phyloP scores from a whole-genome alignment of 1,284 basidiomycete genomes.

The Jaminaea rosea region DNA sequence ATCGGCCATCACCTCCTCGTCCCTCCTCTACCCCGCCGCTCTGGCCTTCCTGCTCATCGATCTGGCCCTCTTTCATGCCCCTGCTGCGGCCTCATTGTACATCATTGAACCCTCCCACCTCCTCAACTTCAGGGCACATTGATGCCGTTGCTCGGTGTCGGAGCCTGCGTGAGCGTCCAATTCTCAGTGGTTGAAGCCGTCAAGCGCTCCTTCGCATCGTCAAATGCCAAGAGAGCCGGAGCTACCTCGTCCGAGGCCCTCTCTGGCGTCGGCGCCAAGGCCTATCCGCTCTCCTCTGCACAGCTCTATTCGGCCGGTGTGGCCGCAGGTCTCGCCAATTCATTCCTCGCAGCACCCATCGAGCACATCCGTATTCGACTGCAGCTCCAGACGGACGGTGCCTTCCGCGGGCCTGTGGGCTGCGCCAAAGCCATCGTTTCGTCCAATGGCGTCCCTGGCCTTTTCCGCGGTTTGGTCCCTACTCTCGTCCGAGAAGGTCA shows the following conservation, averaged over 20 bases:
- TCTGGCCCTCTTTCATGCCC: too few relatives aligned
- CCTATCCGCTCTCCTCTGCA: slow-evolving; percentile 51
- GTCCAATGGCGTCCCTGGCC: slow-evolving; percentile 60
- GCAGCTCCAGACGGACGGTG: slow-evolving; percentile 40
- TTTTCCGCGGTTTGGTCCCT: slow-evolving; percentile 86
- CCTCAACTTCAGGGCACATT: slow-evolving; percentile 95
- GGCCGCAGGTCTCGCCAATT: slow-evolving; percentile 78
- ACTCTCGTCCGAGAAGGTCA: slow-evolving; percentile 75
- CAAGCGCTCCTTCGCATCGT: slow-evolving; percentile 67
- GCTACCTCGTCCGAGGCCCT: neutral
- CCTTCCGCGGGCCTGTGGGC: slow-evolving; percentile 47
- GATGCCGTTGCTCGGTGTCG: slow-evolving; percentile 85
- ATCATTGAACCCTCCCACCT: too few relatives aligned
- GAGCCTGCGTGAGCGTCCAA: slow-evolving; percentile 90
- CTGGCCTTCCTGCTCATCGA: too few relatives aligned
- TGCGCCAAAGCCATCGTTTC: slow-evolving; percentile 12
- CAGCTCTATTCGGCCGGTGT: slow-evolving; percentile 75
- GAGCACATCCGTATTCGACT: slow-evolving; percentile 93
- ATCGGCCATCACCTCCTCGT: neutral
- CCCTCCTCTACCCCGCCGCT: neutral
- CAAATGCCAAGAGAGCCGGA: neutral
- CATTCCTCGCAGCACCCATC: slow-evolving; percentile 84
- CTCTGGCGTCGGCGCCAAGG: slow-evolving; percentile 20
- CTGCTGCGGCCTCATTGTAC: too few relatives aligned
- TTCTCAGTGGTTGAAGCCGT: slow-evolving; percentile 83